Conservation (phyloP, 805 yeast genomes). For the Teunomyces funiuensis region DNA sequence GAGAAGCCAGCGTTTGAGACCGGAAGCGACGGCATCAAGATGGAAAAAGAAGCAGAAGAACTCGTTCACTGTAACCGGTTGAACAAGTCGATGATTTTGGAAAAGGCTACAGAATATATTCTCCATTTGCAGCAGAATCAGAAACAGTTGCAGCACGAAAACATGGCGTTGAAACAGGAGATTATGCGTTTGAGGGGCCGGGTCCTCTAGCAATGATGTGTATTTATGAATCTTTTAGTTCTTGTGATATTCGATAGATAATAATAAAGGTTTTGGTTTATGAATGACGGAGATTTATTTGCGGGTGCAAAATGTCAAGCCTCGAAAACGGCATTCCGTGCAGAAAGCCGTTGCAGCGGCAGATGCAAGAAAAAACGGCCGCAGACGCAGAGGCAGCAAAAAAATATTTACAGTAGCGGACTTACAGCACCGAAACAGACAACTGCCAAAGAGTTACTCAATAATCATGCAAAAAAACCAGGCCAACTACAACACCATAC, state of each 20-base stretch:
- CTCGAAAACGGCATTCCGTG: not conserved
- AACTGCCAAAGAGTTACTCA: too few species aligned
- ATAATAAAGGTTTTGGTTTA: not conserved
- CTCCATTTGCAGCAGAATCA: constrained; percentile 46
- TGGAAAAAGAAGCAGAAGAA: constrained; percentile 11
- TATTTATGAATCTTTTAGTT: not conserved
- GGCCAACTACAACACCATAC: too few species aligned
- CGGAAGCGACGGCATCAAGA: constrained; percentile 12
- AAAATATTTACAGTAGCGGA: constrained; percentile 1
- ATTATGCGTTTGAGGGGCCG: constrained; percentile 6
- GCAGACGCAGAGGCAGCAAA: too few species aligned
- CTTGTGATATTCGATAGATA: not conserved
- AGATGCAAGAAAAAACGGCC: too few species aligned
- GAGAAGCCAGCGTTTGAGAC: constrained; percentile 65
- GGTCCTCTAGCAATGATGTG: not conserved
- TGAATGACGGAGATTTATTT: not conserved
- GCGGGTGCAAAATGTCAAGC: not conserved
- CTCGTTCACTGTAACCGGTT: constrained; percentile 34
- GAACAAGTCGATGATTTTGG: constrained; percentile 67
- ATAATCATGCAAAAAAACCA: too few species aligned
- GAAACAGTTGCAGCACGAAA: not conserved
- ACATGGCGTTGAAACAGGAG: constrained; percentile 1
- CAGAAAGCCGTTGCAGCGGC: not conserved
- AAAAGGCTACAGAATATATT: constrained; percentile 65
- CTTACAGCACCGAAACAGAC: not conserved